These are phyloP conservation scores for Salix dunnii DNA, from an alignment of 345 rosid genomes.

Conservation along the genomic window DNA sequence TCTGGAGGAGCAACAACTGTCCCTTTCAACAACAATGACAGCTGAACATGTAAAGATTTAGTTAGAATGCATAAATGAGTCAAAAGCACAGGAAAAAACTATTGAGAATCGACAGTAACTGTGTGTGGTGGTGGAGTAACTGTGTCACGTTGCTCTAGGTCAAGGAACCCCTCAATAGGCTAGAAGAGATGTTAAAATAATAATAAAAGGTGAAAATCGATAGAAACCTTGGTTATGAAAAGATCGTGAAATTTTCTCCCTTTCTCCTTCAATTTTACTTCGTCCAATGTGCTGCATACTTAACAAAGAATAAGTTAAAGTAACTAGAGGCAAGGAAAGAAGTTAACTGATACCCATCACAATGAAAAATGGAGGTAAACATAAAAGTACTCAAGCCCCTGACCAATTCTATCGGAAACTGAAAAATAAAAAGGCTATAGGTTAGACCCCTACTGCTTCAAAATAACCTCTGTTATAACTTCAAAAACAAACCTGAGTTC, in stretches of 20 bases:
- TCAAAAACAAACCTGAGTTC: slow-evolving; percentile 68
- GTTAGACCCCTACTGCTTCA: background rate
- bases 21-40: slow-evolving; percentile 84
- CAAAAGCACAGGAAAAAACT: background rate
- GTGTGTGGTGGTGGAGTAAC: too few species aligned
- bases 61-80: slow-evolving; percentile 24
- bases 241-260: slow-evolving; percentile 83
- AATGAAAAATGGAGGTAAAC: background rate
- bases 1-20: slow-evolving; percentile 98
- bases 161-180: too few species aligned
- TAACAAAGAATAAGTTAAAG: slow-evolving; percentile 12
- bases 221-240: slow-evolving; percentile 74
- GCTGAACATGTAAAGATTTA: slow-evolving; percentile 38
- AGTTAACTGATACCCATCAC: background rate
- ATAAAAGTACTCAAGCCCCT: background rate
- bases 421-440: background rate
- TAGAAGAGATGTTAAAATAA: too few species aligned
- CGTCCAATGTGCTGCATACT: slow-evolving; percentile 73
- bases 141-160: too few species aligned
- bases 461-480: slow-evolving; percentile 4
- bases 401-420: background rate
- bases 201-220: background rate
- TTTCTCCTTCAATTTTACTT: slow-evolving; percentile 86
- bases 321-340: slow-evolving; percentile 6
- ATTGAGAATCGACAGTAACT: background rate